Evolutionary conservation across 371 early-diverging fungal species (phyloP), one percentile per base, ranked within the genome.

Genomic region (Conidiobolus incongruus): DNA sequence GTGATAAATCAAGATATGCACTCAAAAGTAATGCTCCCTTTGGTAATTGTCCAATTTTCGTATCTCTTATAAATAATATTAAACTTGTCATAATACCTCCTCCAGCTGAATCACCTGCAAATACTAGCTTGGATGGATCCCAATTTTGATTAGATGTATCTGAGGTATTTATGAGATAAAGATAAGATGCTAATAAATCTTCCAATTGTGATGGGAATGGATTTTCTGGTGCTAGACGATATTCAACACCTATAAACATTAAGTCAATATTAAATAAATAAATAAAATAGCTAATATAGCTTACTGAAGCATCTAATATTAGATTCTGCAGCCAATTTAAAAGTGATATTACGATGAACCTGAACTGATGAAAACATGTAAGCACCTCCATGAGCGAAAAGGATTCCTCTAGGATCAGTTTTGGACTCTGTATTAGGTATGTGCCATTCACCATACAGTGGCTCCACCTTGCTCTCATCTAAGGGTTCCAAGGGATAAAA

Each of bases 201-300:
- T 78, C 74, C 10, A 91, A 59, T 7, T 77, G 78, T 20, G 70
- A 61, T 1, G 92, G 92, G 48, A 86, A 89, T 7, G 82, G 75
- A 40, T 68, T 51, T 30, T 82, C 76, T 0, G 92, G 92, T 0
- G 84, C 79, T 19, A 83, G 55, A n/a, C 87, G 63, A 31, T 66
- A 66, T 29, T 53, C 55, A 13, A 66, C 38, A 23, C 54, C 65
- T 65, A 39, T 13, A n/a, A n/a, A n/a, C n/a, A n/a, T n/a, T n/a
- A n/a, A n/a, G n/a, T n/a, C n/a, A n/a, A n/a, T n/a, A n/a, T n/a
- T n/a, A n/a, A n/a, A n/a, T n/a, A n/a, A n/a, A n/a, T n/a, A n/a
- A n/a, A n/a, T n/a, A n/a, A n/a, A n/a, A n/a, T n/a, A n/a, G n/a
- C n/a, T n/a, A n/a, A n/a, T n/a, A n/a, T n/a, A n/a, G n/a, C n/a